Conservation (phyloP, 768 basidiomycete genomes). For the Pleurotus cornucopiae region DNA sequence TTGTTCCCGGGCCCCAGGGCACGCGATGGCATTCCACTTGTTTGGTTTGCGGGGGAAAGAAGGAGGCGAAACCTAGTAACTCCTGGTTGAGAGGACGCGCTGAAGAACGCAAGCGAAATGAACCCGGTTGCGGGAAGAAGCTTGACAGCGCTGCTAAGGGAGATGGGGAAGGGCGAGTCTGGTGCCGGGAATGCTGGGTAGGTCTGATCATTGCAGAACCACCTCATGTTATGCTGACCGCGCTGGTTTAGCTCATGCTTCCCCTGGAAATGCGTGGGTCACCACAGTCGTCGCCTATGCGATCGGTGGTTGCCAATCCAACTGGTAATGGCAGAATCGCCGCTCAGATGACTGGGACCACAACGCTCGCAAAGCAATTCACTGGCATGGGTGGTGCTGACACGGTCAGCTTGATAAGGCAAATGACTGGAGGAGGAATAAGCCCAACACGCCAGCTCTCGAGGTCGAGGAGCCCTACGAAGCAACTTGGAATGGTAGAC, state of each 20-base stretch:
- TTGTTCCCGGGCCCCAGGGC: slow-evolving; percentile 81
- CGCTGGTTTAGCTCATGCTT: slow-evolving; percentile 46
- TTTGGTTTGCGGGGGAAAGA: slow-evolving; percentile 79
- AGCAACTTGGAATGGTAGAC: slow-evolving; percentile 44
- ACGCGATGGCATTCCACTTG: slow-evolving; percentile 78
- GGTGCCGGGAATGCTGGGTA: slow-evolving; percentile 84
- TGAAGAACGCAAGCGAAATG: slow-evolving; percentile 47
- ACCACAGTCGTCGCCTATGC: slow-evolving; percentile 49
- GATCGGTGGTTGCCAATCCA: slow-evolving; percentile 41
- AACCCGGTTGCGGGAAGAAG: slow-evolving; percentile 79
- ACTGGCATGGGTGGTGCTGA: slow-evolving; percentile 50
- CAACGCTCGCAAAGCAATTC: slow-evolving; percentile 72
- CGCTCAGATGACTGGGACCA: slow-evolving; percentile 65
- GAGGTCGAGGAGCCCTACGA: slow-evolving; percentile 54
- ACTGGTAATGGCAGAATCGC: slow-evolving; percentile 38
- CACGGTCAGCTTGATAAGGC: slow-evolving; percentile 39
- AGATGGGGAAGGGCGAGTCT: slow-evolving; percentile 64
- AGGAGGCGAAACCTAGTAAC: slow-evolving; percentile 27
- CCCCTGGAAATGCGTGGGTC: slow-evolving; percentile 42
- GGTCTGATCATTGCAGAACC: slow-evolving; percentile 20
- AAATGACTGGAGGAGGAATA: slow-evolving; percentile 64
- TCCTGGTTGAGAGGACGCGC: slow-evolving; percentile 31
- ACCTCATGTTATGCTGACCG: slow-evolving; percentile 9
- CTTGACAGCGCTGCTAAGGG: slow-evolving; percentile 80
- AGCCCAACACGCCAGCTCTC: slow-evolving; percentile 63